Conservation (phyloP, 1,284 basidiomycete species). For the Sanghuangporus sanghuang region DNA sequence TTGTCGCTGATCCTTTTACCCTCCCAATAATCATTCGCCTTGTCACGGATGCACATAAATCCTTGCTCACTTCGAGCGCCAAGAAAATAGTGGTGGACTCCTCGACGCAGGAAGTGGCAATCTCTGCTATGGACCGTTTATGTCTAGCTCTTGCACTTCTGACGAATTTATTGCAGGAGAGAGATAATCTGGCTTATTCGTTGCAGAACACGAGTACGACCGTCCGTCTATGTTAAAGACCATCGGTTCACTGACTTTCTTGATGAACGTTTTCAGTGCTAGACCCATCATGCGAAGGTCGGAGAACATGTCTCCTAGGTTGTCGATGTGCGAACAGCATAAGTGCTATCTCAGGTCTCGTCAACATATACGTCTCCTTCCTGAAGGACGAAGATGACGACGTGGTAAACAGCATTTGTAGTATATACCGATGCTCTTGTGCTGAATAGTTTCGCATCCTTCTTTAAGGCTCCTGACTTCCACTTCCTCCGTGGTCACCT, state of each 20-base stretch:
- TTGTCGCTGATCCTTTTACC: constrained; percentile 39
- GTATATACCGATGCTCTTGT: not conserved
- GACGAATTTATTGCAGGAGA: constrained; percentile 63
- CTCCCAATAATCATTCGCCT: constrained; percentile 43
- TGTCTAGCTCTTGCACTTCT: constrained; percentile 67
- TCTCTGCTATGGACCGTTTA: constrained; percentile 51
- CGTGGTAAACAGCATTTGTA: constrained; percentile 5
- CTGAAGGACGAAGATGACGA: constrained; percentile 16
- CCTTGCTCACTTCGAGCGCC: constrained; percentile 9
- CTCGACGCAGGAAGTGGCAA: constrained; percentile 24
- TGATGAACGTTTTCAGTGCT: not conserved
- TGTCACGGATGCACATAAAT: constrained; percentile 34
- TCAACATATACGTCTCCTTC: constrained; percentile 15
- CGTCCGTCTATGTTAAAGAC: not conserved
- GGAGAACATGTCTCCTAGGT: constrained; percentile 14
- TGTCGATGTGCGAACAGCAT: constrained; percentile 18
- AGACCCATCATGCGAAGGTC: constrained; percentile 14
- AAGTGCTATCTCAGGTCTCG: constrained; percentile 14
- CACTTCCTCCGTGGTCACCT: constrained; percentile 61
- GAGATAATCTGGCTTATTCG: constrained; percentile 20
- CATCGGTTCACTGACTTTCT: not conserved
- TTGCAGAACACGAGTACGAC: constrained; percentile 5
- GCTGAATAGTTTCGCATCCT: not conserved
- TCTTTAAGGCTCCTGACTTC: constrained; percentile 23
- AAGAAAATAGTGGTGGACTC: constrained; percentile 20